These are phyloP conservation scores for Cucurbita ficifolia DNA, from an alignment of 306 rosid genomes.

Conservation along the genomic window DNA sequence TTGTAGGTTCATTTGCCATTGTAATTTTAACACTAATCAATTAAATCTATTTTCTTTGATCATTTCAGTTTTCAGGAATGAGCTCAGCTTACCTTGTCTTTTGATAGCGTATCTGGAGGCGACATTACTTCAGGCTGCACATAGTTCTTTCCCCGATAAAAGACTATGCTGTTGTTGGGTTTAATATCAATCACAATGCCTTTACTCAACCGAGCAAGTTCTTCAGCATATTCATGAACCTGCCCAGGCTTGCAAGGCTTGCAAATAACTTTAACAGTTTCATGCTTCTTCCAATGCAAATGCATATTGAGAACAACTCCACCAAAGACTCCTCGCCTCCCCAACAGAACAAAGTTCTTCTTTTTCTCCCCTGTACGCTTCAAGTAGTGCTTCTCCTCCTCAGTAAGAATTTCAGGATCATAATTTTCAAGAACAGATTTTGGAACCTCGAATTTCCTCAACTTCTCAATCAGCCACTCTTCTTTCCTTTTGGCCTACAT, in stretches of 20 bases:
- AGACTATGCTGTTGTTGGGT: constrained; percentile 42
- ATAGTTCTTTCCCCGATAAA: constrained; percentile 79
- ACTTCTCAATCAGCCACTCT: constrained; percentile 74
- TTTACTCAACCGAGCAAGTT: constrained; percentile 77
- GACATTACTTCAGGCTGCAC: constrained; percentile 77
- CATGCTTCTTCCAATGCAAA: constrained; percentile 91
- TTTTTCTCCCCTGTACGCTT: constrained; percentile 90
- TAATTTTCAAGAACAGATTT: constrained; percentile 40
- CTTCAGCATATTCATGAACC: constrained; percentile 64
- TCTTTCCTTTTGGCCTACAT: constrained; percentile 83
- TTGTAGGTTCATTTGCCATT: neutral
- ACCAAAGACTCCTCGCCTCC: constrained; percentile 89
- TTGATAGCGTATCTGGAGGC: constrained; percentile 65
- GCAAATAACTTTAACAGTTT: constrained; percentile 77
- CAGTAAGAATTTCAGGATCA: constrained; percentile 84
- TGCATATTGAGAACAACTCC: constrained; percentile 95
- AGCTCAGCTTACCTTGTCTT: constrained; percentile 49
- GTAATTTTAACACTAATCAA: neutral
- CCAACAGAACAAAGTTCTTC: constrained; percentile 64
- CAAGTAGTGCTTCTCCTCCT: constrained; percentile 82
- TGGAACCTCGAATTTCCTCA: constrained; percentile 54
- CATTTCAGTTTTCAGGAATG: neutral
- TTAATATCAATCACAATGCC: constrained; percentile 80
- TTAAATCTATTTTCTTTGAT: neutral
- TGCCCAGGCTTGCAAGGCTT: constrained; percentile 85